These are phyloP conservation scores for Simplicillium aogashimaense DNA, from an alignment of 2,329 filamentous ascomycete species.

Conservation along the genomic window DNA sequence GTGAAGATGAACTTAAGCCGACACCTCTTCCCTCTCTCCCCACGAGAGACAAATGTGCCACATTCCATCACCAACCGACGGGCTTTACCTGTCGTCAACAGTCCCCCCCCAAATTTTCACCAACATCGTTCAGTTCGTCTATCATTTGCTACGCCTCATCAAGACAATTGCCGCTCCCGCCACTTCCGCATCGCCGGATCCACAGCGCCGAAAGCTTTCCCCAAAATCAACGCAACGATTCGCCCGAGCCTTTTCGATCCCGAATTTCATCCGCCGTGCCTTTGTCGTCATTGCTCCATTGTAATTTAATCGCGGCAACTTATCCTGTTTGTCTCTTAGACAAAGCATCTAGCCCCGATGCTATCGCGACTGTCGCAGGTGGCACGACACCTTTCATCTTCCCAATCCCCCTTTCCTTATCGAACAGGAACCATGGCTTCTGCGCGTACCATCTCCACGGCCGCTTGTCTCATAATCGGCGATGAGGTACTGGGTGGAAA, in stretches of 20 bases:
- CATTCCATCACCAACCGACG: too few relatives aligned
- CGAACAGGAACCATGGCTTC: slow-evolving; percentile 30
- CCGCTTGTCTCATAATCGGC: slow-evolving; percentile 77
- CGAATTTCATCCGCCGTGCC: too few relatives aligned
- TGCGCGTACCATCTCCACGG: slow-evolving; percentile 68
- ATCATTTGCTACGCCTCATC: too few relatives aligned
- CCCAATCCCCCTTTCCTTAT: slow-evolving; percentile 21
- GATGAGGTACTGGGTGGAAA: background rate
- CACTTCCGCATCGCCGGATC: background rate
- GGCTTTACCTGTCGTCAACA: too few relatives aligned
- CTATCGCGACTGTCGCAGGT: slow-evolving; percentile 67
- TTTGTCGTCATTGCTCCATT: too few relatives aligned
- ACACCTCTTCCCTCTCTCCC: too few relatives aligned
- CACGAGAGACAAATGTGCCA: too few relatives aligned
- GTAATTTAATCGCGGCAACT: background rate
- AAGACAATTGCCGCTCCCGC: too few relatives aligned
- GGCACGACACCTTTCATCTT: slow-evolving; percentile 51
- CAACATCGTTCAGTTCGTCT: too few relatives aligned
- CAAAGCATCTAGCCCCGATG: slow-evolving; percentile 40
- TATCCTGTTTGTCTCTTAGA: background rate
- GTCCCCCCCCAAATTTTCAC: too few relatives aligned
- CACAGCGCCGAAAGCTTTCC: background rate
- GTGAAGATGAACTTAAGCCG: too few relatives aligned
- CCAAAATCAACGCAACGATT: background rate
- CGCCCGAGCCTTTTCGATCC: too few relatives aligned